These are phyloP conservation scores for Pisolithus tinctorius DNA, from an alignment of 768 basidiomycete genomes.

Conservation along the genomic window DNA sequence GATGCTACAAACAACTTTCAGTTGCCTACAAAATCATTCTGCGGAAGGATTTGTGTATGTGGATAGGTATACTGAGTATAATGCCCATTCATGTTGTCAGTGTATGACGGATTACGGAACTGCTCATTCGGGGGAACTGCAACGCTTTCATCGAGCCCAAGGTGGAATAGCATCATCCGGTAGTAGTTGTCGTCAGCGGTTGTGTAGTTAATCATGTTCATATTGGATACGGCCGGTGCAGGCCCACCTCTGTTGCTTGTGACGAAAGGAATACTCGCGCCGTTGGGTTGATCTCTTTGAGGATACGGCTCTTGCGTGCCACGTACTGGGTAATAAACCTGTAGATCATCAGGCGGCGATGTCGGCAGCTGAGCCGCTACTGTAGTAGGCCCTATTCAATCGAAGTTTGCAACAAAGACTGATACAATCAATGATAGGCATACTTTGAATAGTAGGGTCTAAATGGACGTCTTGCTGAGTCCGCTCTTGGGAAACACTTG, in stretches of 20 bases:
- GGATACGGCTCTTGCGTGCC: conserved; percentile 16
- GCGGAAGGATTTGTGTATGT: conserved; percentile 16
- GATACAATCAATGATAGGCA: conserved; percentile 1
- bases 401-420: conserved; percentile 7
- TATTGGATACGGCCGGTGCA: conserved; percentile 30
- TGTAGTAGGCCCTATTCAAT: conserved; percentile 13
- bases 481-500: conserved; percentile 32
- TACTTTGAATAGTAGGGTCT: conserved; percentile 54
- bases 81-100: conserved; percentile 31
- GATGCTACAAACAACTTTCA: neutral
- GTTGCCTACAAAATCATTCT: conserved; percentile 18
- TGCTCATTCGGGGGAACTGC: conserved; percentile 16
- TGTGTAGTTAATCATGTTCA: conserved; percentile 16
- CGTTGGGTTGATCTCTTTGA: conserved; percentile 3
- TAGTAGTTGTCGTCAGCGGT: conserved; percentile 64
- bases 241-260: conserved; percentile 9
- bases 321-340: conserved; percentile 12
- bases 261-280: conserved; percentile 9
- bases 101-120: conserved; percentile 18
- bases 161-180: conserved; percentile 68
- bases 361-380: conserved; percentile 18
- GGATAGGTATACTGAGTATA: conserved; percentile 30
- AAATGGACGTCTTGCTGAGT: conserved; percentile 38
- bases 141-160: conserved; percentile 51
- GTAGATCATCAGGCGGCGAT: conserved; percentile 15